These are phyloP conservation scores for Croton laevigatus DNA, from an alignment of 441 rosid genomes.

Conservation along the genomic window DNA sequence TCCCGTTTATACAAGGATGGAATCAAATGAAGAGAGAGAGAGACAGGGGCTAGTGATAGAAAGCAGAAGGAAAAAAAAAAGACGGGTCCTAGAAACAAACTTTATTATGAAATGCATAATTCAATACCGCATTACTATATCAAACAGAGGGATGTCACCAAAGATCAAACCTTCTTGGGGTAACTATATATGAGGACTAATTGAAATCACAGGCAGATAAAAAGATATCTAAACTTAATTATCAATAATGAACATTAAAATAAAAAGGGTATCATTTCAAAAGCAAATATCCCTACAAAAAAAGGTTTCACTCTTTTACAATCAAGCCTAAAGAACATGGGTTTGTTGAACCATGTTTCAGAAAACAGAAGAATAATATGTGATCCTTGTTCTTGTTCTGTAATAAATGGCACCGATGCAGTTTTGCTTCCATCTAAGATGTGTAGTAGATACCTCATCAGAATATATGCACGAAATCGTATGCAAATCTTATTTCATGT, in stretches of 20 bases:
- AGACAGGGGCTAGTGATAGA: too few species aligned
- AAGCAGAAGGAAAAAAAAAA: too few species aligned
- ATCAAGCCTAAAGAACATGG: background rate
- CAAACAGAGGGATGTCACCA: too few species aligned
- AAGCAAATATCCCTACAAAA: background rate
- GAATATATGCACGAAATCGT: constrained; percentile 92
- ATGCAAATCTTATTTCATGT: constrained; percentile 67
- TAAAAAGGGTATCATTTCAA: background rate
- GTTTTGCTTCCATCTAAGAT: background rate
- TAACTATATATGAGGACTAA: too few species aligned
- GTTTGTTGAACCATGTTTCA: background rate
- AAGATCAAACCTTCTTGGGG: too few species aligned
- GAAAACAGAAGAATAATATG: background rate
- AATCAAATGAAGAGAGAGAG: too few species aligned
- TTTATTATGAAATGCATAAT: too few species aligned
- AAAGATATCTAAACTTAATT: background rate
- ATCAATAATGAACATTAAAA: background rate
- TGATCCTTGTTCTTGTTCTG: background rate
- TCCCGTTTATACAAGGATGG: too few species aligned
- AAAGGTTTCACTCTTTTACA: constrained; percentile 3
- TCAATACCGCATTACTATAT: too few species aligned
- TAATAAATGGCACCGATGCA: background rate
- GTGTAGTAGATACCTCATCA: constrained; percentile 27
- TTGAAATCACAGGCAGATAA: too few species aligned
- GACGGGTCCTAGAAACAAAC: too few species aligned